Evolutionary conservation across 169 alveolate species (phyloP).

Genomic region (Plasmodium yoelii): DNA sequence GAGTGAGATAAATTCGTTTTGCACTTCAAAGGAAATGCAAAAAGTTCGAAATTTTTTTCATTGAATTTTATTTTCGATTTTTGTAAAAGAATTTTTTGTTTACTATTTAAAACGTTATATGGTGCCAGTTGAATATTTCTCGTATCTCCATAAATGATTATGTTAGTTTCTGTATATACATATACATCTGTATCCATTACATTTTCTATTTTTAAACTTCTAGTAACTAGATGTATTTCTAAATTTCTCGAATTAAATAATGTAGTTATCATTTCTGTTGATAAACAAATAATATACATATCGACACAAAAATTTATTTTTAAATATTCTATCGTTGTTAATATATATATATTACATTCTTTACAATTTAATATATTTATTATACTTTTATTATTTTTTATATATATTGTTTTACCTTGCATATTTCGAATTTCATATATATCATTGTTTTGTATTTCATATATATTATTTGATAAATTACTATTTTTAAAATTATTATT

Average conservation of each 20-base stretch:
- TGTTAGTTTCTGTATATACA: conserved; percentile 70
- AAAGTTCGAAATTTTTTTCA: conserved; percentile 40
- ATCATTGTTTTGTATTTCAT: conserved; percentile 34
- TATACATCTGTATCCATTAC: conserved; percentile 58
- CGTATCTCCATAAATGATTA: conserved; percentile 67
- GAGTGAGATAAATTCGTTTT: conserved; percentile 18
- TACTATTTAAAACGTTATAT: conserved; percentile 35
- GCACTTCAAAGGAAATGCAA: conserved; percentile 67
- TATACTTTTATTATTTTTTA: conserved; percentile 30
- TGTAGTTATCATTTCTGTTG: conserved; percentile 38
- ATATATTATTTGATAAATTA: not conserved
- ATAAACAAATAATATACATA: conserved; percentile 35
- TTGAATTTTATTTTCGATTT: conserved; percentile 13
- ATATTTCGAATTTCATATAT: conserved; percentile 26
- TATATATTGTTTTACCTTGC: conserved; percentile 30
- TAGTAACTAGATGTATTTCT: conserved; percentile 58
- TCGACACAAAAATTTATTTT: conserved; percentile 42
- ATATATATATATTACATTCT: conserved; percentile 62
- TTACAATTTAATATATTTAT: conserved; percentile 52
- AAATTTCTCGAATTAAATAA: conserved; percentile 35
- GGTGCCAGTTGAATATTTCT: conserved; percentile 69
- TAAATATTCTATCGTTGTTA: conserved; percentile 31
- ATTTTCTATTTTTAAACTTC: conserved; percentile 50
- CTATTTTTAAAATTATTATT: not conserved
- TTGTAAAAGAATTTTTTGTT: conserved; percentile 20